Percentiles rank a stretch among this genome's conserved stretches.
phyloP scores from a whole-genome alignment of 768 basidiomycete species.

The Dictyophora rubrovolvata region DNA sequence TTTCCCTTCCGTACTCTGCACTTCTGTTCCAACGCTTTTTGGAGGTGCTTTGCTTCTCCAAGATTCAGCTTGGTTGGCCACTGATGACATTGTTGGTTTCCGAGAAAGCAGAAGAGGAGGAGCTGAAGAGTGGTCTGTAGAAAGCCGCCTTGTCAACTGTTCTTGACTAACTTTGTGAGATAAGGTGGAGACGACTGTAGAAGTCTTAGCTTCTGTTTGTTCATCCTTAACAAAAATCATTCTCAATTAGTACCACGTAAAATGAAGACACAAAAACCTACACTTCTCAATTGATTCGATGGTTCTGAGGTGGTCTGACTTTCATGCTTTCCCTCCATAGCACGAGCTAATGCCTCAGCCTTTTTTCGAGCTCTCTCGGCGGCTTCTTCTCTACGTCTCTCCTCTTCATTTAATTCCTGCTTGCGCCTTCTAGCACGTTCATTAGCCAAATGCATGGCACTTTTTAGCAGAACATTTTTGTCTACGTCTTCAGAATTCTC shows the following conservation, averaged over 20 bases:
- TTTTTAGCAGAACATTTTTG: constrained; percentile 19
- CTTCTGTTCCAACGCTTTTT: not conserved
- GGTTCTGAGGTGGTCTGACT: constrained; percentile 15
- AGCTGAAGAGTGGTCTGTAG: not conserved
- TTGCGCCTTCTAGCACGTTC: constrained; percentile 73
- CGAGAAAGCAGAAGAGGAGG: constrained; percentile 19
- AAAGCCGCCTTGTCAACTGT: not conserved
- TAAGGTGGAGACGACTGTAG: not conserved
- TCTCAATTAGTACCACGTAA: not conserved
- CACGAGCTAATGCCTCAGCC: constrained; percentile 37
- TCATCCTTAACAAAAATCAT: not conserved
- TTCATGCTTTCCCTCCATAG: constrained; percentile 55
- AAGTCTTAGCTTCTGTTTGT: not conserved
- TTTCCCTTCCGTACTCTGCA: not conserved
- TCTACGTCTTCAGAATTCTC: constrained; percentile 8
- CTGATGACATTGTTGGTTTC: constrained; percentile 20
- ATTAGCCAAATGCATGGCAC: constrained; percentile 69
- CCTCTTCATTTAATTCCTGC: constrained; percentile 75
- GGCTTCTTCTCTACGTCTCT: constrained; percentile 40
- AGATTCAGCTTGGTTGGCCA: constrained; percentile 40
- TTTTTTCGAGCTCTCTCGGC: constrained; percentile 68
- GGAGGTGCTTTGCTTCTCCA: constrained; percentile 51
- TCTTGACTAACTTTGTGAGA: not conserved
- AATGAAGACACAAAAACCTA: not conserved
- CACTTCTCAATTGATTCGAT: not conserved